Evolutionary conservation across 1,139 yeast genomes (phyloP), one percentile per base, ranked within the genome.

Genomic region (Debaryomyces sp.): DNA sequence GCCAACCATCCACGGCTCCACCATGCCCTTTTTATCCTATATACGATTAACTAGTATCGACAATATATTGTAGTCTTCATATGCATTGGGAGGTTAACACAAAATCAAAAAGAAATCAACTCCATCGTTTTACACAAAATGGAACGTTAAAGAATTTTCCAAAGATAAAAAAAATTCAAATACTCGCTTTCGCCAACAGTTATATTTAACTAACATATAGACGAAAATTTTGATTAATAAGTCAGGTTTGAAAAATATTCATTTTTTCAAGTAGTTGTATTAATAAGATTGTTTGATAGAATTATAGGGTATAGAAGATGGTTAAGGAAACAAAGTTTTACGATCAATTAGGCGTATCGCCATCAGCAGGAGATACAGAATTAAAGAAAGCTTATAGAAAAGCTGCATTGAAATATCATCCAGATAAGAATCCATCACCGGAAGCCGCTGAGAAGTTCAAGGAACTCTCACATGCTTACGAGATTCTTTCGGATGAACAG

Each of bases 401-500:
- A 62, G 82, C 89, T 44, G 99, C 99, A 21, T 81, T 94, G 64
- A 92, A 89, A 66, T 88, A 84, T 73, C 99, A 94, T 69, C 99
- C 99, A 53, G 99, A 94, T 74, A 94, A 94, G 80, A 76, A 76
- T 61, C 75, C 80, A 48, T 66, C 71, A 24, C 88, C 91, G 50
- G 96, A 89, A 64, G 98, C 97, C 34, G 96, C 97, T 48, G 99
- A 94, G 67, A 92, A 90, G 73, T 92, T 92, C 72, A 92, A 92
- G 74, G 97, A 91, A 67, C 81, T 90, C 55, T 86, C 95, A 9
- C 85, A 85, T 56, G 97, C 98, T 8, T 94, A 94, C 67, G 98
- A 94, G 71, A 77, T 90, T 29, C 78, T 94, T 54, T 81, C 90
- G 8, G 98, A 92, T 64, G 77, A 87, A 27, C 89, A 91, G 65